Evolutionary conservation across 225 moss, liverwort and hornwort genomes (phyloP).

Genomic region (Lunularia cruciata): DNA sequence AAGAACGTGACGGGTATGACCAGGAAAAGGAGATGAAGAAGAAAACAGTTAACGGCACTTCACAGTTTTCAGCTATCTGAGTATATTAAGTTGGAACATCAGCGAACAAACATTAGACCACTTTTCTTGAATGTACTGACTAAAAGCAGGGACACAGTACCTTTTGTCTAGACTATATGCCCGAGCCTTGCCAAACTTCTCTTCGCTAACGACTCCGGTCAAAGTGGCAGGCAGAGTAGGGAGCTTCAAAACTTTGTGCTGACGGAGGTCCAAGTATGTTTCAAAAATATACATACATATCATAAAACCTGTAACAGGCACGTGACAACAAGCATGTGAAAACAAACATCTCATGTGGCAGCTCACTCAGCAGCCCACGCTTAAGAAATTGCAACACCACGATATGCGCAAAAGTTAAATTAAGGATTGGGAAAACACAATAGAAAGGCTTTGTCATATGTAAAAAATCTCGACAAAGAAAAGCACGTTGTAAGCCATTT

Average conservation of each 20-base stretch:
- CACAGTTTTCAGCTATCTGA: background rate
- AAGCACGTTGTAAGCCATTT: too few relatives aligned
- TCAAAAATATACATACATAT: constrained; percentile 91
- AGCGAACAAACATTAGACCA: background rate
- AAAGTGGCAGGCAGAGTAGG: constrained; percentile 69
- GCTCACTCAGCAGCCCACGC: too few relatives aligned
- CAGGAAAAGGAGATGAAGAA: too few relatives aligned
- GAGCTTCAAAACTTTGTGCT: constrained; percentile 72
- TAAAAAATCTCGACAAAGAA: too few relatives aligned
- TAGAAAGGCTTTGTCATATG: too few relatives aligned
- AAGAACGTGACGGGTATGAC: too few relatives aligned
- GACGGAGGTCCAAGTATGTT: constrained; percentile 89
- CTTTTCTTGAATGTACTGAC: background rate
- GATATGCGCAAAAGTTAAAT: background rate
- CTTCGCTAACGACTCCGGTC: constrained; percentile 81
- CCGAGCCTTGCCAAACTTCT: constrained; percentile 89
- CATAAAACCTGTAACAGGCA: constrained; percentile 68
- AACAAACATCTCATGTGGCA: background rate
- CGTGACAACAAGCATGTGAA: background rate
- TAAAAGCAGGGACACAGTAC: constrained; percentile 12
- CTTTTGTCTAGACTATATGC: constrained; percentile 94
- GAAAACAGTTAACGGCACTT: too few relatives aligned
- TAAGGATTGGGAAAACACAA: too few relatives aligned
- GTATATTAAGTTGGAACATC: too few relatives aligned
- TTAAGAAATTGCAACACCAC: too few relatives aligned